Percentiles rank a stretch among this genome's conserved stretches.
These are phyloP conservation scores for Lolium multiflorum DNA, from an alignment of 176 grass and related monocot genomes.

Conservation along the genomic window DNA sequence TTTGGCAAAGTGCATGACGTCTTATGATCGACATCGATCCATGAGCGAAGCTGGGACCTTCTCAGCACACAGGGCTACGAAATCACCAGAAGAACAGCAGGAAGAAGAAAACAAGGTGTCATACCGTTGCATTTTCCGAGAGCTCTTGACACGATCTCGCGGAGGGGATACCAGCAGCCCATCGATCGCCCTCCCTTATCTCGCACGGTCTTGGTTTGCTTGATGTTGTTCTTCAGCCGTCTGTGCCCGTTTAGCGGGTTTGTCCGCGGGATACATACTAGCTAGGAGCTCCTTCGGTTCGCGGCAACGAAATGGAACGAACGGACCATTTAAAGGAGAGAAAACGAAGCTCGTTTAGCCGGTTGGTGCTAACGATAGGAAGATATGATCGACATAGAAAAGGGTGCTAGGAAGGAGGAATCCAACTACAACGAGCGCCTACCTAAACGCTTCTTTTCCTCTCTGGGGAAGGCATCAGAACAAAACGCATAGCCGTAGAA, in stretches of 20 bases:
- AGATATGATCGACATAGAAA: neutral
- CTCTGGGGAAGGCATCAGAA: conserved; percentile 41
- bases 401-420: conserved; percentile 38
- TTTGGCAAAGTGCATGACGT: too few relatives aligned
- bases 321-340: conserved; percentile 46
- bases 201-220: neutral
- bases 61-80: too few relatives aligned
- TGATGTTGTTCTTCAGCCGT: neutral
- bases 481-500: conserved; percentile 16
- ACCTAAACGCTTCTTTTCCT: conserved; percentile 46
- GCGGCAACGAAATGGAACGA: conserved; percentile 29
- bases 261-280: conserved; percentile 47
- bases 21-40: too few relatives aligned
- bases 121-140: conserved; percentile 75
- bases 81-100: too few relatives aligned
- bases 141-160: conserved; percentile 62
- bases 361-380: conserved; percentile 38
- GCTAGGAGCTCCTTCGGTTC: neutral
- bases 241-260: neutral
- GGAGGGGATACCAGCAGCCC: conserved; percentile 90
- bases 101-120: neutral
- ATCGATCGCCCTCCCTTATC: conserved; percentile 45
- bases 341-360: neutral
- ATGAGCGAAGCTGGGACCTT: too few relatives aligned
- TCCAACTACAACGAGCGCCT: conserved; percentile 50